Conservation (phyloP, 352 stramenopile genomes). For the Phytophthora parvispora region DNA sequence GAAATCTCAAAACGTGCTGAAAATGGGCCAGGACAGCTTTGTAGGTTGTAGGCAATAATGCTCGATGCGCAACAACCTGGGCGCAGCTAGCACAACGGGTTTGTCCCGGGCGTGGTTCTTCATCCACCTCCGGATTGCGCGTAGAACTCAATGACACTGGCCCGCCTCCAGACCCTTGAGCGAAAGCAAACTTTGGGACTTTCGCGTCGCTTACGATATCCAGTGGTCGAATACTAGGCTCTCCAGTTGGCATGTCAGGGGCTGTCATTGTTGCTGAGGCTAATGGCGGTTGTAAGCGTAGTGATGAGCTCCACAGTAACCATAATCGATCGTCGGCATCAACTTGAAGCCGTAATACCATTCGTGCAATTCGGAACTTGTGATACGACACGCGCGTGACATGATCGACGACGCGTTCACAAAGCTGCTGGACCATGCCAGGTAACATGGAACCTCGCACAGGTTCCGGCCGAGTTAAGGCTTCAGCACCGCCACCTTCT, state of each 20-base stretch:
- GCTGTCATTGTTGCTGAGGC: background rate
- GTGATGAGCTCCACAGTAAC: constrained; percentile 96
- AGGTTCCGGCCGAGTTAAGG: constrained; percentile 87
- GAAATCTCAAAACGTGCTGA: constrained; percentile 85
- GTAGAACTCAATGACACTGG: constrained; percentile 24
- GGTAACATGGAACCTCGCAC: constrained; percentile 93
- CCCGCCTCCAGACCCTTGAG: constrained; percentile 28
- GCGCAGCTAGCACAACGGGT: constrained; percentile 91
- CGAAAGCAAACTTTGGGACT: constrained; percentile 63
- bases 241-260: background rate
- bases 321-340: constrained; percentile 95
- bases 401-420: constrained; percentile 94
- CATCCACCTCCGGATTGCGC: constrained; percentile 9
- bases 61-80: constrained; percentile 62
- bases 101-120: constrained; percentile 35
- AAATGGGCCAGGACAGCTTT: constrained; percentile 97
- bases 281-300: constrained; percentile 70
- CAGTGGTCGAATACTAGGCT: constrained; percentile 49
- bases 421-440: constrained; percentile 92
- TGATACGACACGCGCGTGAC: constrained; percentile 94
- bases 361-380: constrained; percentile 93
- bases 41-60: constrained; percentile 92
- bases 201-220: constrained; percentile 79
- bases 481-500: constrained; percentile 77
- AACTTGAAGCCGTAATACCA: constrained; percentile 97